Base-by-base conservation (phyloP, 2,329 filamentous ascomycete genomes). In the Pseudopyricularia javanii region DNA sequence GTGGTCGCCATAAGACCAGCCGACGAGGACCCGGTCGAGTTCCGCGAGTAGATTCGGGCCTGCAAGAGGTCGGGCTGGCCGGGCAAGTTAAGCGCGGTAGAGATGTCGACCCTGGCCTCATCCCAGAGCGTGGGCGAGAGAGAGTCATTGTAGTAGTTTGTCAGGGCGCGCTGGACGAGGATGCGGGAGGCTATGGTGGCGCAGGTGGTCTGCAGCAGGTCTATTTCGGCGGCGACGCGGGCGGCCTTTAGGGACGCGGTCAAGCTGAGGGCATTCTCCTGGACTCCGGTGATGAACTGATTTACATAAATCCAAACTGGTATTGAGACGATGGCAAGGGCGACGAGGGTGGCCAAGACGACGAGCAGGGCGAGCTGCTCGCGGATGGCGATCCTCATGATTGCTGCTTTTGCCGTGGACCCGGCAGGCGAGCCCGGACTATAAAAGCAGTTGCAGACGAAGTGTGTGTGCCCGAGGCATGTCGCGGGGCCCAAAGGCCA, bases 241-340 rank as follows among this genome's bases (percentile, higher is more conserved):
- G 86, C 83, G 20, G 90, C 85, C 67, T 95, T 95, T 63, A 95
- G 81, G 3, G 86, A 90, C 7, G 91, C 91, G 1, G 88, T 88
- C 56, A 95, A 74, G 26, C 82, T 73, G 49, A 96, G 79, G 51
- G 83, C 79, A 51, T 79, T 74, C 12, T 79, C 68, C 63, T 76
- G 71, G 58, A 81, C 72, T 51, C 68, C 63, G 58, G 71, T 58
- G 56, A 80, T 76, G 60, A 78, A 79, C 56, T 68, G 64, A 59
- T 79, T 74, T 61, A 80, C 76, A 57, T 74, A 80, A 54, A 80
- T 66, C 76, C 76, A 80, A 65, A 84, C 87, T 61, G 90, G 88
- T 57, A 95, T 79, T 15, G 88, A 82, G 56, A 95, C 78, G 56
- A 95, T 82, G 53, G 85, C 81, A 56, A 95, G 78, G 52, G 85